Evolutionary conservation across 2,329 filamentous ascomycete genomes (phyloP).

Genomic region (Phaeosphaeriaceae sp.): DNA sequence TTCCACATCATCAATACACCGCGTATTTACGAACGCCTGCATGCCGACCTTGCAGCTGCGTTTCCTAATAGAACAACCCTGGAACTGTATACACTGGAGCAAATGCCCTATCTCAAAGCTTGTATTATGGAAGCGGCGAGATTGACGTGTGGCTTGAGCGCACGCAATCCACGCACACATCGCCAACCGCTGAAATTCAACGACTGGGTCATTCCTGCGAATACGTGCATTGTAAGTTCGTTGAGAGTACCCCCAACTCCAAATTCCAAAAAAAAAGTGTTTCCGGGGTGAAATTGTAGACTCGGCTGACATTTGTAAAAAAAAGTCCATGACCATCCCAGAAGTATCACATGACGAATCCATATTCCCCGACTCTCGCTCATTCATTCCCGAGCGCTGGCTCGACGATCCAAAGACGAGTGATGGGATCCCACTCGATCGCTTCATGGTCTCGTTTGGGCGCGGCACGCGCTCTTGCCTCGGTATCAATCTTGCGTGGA

Average conservation of each 20-base stretch:
- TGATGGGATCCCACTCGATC: conserved; percentile 44
- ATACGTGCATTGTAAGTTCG: conserved; percentile 41
- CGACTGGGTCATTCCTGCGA: conserved; percentile 39
- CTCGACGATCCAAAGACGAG: conserved; percentile 35
- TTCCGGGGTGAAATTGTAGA: no score
- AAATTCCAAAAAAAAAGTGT: no score
- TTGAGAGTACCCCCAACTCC: no score
- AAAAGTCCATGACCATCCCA: conserved; percentile 45
- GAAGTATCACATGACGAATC: conserved; percentile 44
- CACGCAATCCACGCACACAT: conserved; percentile 46
- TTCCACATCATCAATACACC: conserved; percentile 45
- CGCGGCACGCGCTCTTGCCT: conserved; percentile 52
- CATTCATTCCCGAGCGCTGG: conserved; percentile 53
- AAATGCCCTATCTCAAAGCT: conserved; percentile 35
- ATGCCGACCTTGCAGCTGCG: conserved; percentile 36
- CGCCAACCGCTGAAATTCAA: conserved; percentile 27
- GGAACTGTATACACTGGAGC: conserved; percentile 32
- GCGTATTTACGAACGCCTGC: conserved; percentile 37
- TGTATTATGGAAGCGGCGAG: conserved; percentile 41
- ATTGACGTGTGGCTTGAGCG: conserved; percentile 49
- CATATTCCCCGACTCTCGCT: conserved; percentile 45
- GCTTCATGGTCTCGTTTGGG: conserved; percentile 51
- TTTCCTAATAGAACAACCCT: conserved; percentile 33
- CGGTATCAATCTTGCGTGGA: conserved; percentile 49
- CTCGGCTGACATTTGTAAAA: no score